These are phyloP conservation scores for Backusella westeae DNA, from an alignment of 192 early-diverging fungal genomes.

Conservation along the genomic window DNA sequence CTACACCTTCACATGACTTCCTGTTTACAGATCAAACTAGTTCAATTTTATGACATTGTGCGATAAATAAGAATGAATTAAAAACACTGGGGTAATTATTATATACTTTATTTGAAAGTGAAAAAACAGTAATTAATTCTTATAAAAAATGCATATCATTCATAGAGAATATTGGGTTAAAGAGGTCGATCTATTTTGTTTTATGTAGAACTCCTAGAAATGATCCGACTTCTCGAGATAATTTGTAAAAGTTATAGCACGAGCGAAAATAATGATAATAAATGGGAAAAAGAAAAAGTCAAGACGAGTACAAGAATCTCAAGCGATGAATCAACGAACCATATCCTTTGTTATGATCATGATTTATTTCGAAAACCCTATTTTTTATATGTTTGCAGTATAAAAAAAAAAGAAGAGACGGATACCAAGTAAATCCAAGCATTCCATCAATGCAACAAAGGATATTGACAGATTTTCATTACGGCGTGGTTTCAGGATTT, in stretches of 20 bases:
- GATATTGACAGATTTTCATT: neutral
- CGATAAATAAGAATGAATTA: neutral
- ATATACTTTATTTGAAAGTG: neutral
- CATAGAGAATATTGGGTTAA: neutral
- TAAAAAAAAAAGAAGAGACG: neutral
- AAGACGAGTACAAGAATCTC: neutral
- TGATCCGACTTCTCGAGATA: neutral
- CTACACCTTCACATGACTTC: neutral
- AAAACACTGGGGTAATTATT: neutral
- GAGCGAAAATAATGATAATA: too few relatives aligned
- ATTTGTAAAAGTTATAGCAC: neutral
- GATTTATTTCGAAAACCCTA: neutral
- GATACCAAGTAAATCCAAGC: neutral
- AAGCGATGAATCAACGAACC: neutral
- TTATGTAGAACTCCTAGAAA: neutral
- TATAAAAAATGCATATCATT: neutral
- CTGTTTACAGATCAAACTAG: neutral
- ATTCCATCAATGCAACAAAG: neutral
- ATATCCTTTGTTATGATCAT: constrained; percentile 2
- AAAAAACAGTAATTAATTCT: neutral
- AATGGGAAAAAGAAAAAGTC: neutral
- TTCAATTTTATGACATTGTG: neutral
- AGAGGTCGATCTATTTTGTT: neutral
- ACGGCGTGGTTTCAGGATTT: neutral
- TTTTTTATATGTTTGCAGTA: neutral